These are phyloP conservation scores for Colletotrichum cuscutae DNA, from an alignment of 2,329 filamentous ascomycete genomes.

Conservation along the genomic window DNA sequence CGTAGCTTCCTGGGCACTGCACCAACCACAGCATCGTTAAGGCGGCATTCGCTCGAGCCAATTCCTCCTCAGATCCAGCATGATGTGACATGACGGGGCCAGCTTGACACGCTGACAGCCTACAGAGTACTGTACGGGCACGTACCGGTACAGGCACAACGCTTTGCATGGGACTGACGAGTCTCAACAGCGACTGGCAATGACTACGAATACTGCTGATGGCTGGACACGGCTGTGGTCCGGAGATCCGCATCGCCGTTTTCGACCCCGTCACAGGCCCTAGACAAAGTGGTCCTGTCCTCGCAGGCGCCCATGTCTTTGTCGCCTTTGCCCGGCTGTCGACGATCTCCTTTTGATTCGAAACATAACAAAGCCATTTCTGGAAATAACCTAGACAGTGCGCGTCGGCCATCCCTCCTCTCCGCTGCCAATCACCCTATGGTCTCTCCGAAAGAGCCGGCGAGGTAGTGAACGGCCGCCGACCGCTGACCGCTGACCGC, in stretches of 20 bases:
- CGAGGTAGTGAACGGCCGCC: conserved; percentile 19
- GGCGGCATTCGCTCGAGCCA: background rate
- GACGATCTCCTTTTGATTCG: conserved; percentile 19
- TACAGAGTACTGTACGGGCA: too few species aligned
- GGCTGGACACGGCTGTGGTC: background rate
- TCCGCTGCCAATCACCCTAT: background rate
- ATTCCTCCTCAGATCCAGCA: background rate
- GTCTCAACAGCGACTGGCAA: background rate
- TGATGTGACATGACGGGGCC: background rate
- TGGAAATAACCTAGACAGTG: conserved; percentile 16
- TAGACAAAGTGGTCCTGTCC: background rate
- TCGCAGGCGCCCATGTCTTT: conserved; percentile 8
- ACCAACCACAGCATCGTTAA: background rate
- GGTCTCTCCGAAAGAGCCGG: conserved; percentile 17
- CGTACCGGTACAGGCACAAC: background rate
- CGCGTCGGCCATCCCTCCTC: background rate
- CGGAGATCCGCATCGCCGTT: conserved; percentile 26
- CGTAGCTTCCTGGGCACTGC: conserved; percentile 2
- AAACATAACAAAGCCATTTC: conserved; percentile 32
- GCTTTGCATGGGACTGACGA: background rate
- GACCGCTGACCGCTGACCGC: conserved; percentile 9
- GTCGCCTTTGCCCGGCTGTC: conserved; percentile 1
- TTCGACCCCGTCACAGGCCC: conserved; percentile 28
- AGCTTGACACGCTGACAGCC: background rate
- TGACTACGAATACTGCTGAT: background rate